phyloP scores from a whole-genome alignment of 1,139 yeast genomes.

The Scheffersomyces stambukii region DNA sequence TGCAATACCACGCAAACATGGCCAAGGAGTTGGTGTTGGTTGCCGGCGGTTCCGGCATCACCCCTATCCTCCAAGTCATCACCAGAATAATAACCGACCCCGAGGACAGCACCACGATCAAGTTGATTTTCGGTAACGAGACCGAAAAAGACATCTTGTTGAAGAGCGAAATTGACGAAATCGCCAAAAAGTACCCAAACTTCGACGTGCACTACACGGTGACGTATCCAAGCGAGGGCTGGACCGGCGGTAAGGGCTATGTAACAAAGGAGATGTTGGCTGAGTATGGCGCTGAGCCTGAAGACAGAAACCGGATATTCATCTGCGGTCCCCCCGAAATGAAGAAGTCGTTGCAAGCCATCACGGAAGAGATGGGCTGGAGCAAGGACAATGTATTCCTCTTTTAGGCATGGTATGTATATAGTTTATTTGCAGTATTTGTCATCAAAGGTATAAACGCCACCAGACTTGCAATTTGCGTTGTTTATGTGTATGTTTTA shows the following conservation, averaged over 20 bases:
- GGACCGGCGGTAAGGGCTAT: conserved; percentile 60
- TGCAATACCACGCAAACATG: conserved; percentile 56
- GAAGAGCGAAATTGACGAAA: conserved; percentile 66
- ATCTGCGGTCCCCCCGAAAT: conserved; percentile 77
- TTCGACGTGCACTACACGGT: conserved; percentile 46
- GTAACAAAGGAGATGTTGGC: conserved; percentile 55
- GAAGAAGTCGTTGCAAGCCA: conserved; percentile 49
- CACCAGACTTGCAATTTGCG: too few species aligned
- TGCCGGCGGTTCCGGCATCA: conserved; percentile 84
- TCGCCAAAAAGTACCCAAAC: conserved; percentile 57
- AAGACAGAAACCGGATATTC: conserved; percentile 48
- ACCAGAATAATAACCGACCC: conserved; percentile 64
- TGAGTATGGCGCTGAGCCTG: conserved; percentile 29
- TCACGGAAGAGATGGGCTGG: conserved; percentile 62
- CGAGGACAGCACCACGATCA: conserved; percentile 56
- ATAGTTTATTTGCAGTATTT: neutral
- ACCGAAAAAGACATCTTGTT: conserved; percentile 69
- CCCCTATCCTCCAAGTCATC: conserved; percentile 70
- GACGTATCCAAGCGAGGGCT: conserved; percentile 35
- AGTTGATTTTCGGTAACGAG: conserved; percentile 66
- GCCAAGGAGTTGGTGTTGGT: conserved; percentile 61
- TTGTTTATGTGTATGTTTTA: too few species aligned
- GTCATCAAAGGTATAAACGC: conserved; percentile 1
- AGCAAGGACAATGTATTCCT: conserved; percentile 67
- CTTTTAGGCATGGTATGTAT: conserved; percentile 34